A percentile compares a stretch with the other conserved stretches of the same genome.
Conservation (phyloP, 345 rosid species). For the Rhodamnia rubescens region DNA sequence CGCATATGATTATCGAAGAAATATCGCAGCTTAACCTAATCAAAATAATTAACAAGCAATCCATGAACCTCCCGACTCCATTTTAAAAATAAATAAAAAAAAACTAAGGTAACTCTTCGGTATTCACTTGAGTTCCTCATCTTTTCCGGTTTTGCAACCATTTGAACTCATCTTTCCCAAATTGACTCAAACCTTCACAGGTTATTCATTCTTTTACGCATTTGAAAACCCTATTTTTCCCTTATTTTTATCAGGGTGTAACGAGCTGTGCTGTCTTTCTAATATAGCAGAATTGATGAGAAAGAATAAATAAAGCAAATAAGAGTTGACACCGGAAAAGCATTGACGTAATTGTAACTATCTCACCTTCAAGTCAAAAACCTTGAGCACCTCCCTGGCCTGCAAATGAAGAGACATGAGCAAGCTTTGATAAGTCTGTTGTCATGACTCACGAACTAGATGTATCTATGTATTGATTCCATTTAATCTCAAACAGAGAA, state of each 20-base stretch:
- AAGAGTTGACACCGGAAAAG: background rate
- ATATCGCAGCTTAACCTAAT: background rate
- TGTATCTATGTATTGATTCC: background rate
- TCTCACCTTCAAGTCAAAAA: constrained; percentile 31
- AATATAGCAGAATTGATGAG: background rate
- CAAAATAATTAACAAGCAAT: background rate
- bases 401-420: constrained; percentile 7
- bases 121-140: background rate
- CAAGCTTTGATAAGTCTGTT: background rate
- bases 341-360: background rate
- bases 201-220: background rate
- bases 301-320: background rate
- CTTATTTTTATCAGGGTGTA: background rate
- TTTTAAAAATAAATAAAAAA: background rate
- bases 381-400: constrained; percentile 26
- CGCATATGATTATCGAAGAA: background rate
- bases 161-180: background rate
- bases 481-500: background rate
- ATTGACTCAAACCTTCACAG: background rate
- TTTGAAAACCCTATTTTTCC: background rate
- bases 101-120: background rate
- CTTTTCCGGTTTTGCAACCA: background rate
- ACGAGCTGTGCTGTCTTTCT: background rate
- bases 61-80: background rate
- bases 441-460: background rate